Conservation (phyloP, 768 basidiomycete species). For the Tephrocybe rancida region DNA sequence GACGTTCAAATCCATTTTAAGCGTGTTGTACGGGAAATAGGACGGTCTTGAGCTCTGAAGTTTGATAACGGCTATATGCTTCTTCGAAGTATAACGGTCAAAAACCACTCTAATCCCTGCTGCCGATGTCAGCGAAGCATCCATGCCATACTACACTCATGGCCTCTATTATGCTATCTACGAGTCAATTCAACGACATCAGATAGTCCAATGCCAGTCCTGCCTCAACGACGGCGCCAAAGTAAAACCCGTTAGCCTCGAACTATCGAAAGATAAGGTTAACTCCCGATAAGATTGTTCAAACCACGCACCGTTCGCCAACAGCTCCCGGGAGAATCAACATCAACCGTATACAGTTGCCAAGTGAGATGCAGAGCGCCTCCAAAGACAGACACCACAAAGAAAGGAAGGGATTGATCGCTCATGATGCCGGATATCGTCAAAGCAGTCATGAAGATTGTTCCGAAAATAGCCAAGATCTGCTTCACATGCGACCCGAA, state of each 20-base stretch:
- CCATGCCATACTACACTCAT: too few species aligned
- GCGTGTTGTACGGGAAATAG: too few species aligned
- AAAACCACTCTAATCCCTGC: not conserved
- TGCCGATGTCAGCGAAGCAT: not conserved
- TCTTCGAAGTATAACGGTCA: too few species aligned
- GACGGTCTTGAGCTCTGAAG: too few species aligned
- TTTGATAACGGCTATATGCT: too few species aligned
- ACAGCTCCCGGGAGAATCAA: constrained; percentile 12
- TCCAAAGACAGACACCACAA: constrained; percentile 2
- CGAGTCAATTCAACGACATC: not conserved
- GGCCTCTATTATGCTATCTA: too few species aligned
- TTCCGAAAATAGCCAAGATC: constrained; percentile 44
- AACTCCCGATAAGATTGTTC: not conserved
- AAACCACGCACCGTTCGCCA: constrained; percentile 10
- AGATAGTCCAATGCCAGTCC: constrained; percentile 7
- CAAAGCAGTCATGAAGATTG: constrained; percentile 23
- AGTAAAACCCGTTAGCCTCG: constrained; percentile 10
- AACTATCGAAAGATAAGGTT: constrained; percentile 3
- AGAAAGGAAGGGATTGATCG: constrained; percentile 17
- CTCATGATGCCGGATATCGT: constrained; percentile 27
- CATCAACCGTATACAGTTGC: constrained; percentile 13
- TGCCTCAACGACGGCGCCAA: constrained; percentile 9
- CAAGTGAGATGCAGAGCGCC: constrained; percentile 10
- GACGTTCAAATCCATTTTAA: too few species aligned
- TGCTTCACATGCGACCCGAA: constrained; percentile 48